Percentiles rank a stretch among this genome's conserved stretches.
These are phyloP conservation scores for Lentinula boryana DNA, from an alignment of 768 basidiomycete species.

Conservation along the genomic window DNA sequence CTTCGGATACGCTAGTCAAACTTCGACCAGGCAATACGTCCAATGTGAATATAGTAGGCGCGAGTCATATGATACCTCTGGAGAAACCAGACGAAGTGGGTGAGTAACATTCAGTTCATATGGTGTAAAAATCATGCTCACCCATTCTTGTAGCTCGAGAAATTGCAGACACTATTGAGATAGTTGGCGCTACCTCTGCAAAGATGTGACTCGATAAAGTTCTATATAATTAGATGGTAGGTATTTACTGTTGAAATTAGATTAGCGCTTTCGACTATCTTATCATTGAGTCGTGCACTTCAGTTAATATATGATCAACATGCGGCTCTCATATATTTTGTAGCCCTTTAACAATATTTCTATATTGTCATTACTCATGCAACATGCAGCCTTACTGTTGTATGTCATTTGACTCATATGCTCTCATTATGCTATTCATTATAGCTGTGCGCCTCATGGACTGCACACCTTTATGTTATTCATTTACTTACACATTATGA, in stretches of 20 bases:
- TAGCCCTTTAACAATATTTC: too few relatives aligned
- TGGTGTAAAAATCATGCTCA: not conserved
- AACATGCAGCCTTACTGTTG: not conserved
- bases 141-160: not conserved
- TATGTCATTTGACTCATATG: not conserved
- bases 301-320: too few relatives aligned
- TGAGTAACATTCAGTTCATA: not conserved
- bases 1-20: slow-evolving; percentile 34
- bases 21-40: slow-evolving; percentile 32
- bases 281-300: not conserved
- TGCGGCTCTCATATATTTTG: too few relatives aligned
- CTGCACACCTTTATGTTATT: not conserved
- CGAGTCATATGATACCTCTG: slow-evolving; percentile 43
- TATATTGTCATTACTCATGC: not conserved
- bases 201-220: not conserved
- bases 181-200: not conserved
- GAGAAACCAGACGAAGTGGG: slow-evolving; percentile 31
- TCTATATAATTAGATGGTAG: not conserved
- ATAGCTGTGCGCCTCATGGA: not conserved
- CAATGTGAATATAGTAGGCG: slow-evolving; percentile 29
- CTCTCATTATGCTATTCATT: not conserved
- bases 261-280: not conserved
- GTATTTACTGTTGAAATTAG: not conserved
- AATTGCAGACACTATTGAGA: not conserved
- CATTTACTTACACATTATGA: too few relatives aligned